Base-by-base conservation (phyloP, 805 yeast species). In the Lipomyces chichibuensis region DNA sequence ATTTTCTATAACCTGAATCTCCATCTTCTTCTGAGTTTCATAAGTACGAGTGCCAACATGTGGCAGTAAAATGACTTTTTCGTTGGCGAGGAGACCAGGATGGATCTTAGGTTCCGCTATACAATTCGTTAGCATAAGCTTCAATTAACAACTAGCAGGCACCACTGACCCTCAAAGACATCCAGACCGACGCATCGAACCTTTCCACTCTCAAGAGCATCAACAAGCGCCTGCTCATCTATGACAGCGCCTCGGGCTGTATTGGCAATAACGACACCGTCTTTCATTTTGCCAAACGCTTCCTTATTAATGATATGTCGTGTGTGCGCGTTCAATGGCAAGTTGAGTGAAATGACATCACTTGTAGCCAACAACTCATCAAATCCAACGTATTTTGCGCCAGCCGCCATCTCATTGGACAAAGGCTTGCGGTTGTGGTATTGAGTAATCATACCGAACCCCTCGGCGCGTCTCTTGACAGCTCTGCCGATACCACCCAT, bases 401-500 rank as follows among this genome's bases (percentile, higher is more conserved):
- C 92, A 33, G 78, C 82, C 76, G 89, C 96, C 66, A 88, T 79
- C 27, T 88, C 93, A 0, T 85, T 80, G 3, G 83, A 63, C 71
- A 92, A 80, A 73, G 81, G 80, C 60, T 77, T 78, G 74, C 97
- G 84, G 80, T 91, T 92, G 78, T 91, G 84, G 78, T 92, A 92
- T 51, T 88, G 77, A 72, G 89, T 84, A 73, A 84, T 86, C 77
- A 91, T 90, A 2, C 94, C 96, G 78, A 92, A 91, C 9, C 93
- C 93, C 70, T 79, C 78, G 68, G 90, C 82, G 72, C 94, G 84
- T 71, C 87, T 85, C 62, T 91, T 83, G 62, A 92, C 86, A 49
- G 91, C 90, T 68, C 92, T 85, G 56, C 97, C 97, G 78, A 92
- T 91, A 49, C 96, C 96, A 37, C 97, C 97, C 85, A 92, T 83